Evolutionary conservation across 2,329 filamentous ascomycete species (phyloP).

Genomic region (Penicillium hordei): DNA sequence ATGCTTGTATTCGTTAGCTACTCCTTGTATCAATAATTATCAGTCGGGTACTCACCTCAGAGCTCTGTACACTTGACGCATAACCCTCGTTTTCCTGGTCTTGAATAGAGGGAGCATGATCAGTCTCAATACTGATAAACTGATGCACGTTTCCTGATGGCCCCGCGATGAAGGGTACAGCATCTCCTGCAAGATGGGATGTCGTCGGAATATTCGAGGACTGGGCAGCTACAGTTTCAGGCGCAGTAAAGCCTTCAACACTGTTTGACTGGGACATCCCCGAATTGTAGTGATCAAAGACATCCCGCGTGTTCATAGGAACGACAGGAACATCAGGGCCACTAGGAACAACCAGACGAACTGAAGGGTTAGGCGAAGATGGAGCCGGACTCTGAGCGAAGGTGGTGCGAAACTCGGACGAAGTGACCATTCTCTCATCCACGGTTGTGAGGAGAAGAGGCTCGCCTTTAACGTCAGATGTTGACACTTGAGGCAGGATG

Average conservation of each 20-base stretch:
- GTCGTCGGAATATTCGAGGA: not conserved
- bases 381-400: not conserved
- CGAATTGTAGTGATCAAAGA: conserved; percentile 1
- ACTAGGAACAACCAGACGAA: not conserved
- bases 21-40: not conserved
- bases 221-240: not conserved
- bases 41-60: not conserved
- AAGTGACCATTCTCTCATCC: not conserved
- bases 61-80: not conserved
- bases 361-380: not conserved
- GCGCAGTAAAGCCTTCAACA: too few species aligned
- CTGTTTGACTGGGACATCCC: too few species aligned
- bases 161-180: not conserved
- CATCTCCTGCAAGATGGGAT: not conserved
- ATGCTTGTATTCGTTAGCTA: not conserved
- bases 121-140: not conserved
- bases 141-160: not conserved
- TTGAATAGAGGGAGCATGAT: not conserved
- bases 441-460: not conserved
- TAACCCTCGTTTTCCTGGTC: not conserved
- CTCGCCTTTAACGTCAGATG: not conserved
- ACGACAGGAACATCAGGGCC: not conserved
- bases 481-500: not conserved
- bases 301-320: not conserved
- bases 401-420: not conserved